Conservation (phyloP, 306 rosid species). For the Malus sylvestris region DNA sequence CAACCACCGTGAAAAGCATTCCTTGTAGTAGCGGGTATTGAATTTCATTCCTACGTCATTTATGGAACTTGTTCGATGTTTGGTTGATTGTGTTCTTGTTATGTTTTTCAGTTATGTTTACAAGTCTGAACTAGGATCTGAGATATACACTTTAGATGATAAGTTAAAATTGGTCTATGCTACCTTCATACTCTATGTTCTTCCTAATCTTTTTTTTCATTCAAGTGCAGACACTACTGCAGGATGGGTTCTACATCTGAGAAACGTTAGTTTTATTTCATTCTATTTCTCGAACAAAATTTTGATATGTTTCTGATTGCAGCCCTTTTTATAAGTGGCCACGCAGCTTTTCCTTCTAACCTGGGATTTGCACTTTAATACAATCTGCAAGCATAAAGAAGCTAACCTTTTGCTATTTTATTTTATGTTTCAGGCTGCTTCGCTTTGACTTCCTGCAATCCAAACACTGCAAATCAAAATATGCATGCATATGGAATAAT, state of each 20-base stretch:
- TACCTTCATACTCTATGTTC: constrained; percentile 7
- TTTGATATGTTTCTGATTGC: background rate
- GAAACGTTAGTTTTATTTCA: constrained; percentile 45
- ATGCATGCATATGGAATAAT: constrained; percentile 77
- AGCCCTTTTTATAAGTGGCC: background rate
- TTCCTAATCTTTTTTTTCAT: constrained; percentile 6
- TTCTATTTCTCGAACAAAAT: background rate
- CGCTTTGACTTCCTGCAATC: constrained; percentile 75
- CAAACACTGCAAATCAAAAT: constrained; percentile 68
- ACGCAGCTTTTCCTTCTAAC: background rate
- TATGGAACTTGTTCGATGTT: background rate
- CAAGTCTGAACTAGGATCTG: background rate
- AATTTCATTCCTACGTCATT: constrained; percentile 18
- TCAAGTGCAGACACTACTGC: constrained; percentile 76
- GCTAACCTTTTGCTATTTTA: constrained; percentile 31
- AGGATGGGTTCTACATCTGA: constrained; percentile 81
- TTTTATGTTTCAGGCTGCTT: constrained; percentile 68
- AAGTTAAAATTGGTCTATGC: background rate
- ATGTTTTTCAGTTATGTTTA: background rate
- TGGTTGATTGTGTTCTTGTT: background rate
- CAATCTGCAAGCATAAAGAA: background rate
- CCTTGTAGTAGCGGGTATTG: constrained; percentile 78
- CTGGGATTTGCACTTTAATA: background rate
- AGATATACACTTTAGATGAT: background rate
- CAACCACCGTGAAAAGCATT: constrained; percentile 51